Evolutionary conservation across 1,284 basidiomycete genomes (phyloP), one percentile per base, ranked within the genome.

Genomic region (Schizopora paradoxa): DNA sequence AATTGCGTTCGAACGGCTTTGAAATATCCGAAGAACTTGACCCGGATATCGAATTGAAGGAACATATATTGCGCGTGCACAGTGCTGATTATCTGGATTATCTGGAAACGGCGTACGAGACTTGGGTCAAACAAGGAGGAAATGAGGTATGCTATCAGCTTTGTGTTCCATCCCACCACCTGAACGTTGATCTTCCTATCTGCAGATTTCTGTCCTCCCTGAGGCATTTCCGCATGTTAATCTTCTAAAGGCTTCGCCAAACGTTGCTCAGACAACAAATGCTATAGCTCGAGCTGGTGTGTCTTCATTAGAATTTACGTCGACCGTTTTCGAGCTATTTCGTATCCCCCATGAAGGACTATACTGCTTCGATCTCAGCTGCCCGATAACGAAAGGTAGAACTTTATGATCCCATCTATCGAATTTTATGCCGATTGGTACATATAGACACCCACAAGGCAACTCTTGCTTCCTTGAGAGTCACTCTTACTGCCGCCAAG

Each of bases 361-460:
- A 34, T 64, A 63, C 51, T 66, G 60, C 31, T 67, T 67, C 51
- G 66, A 68, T 51, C 54, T 67, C 21, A 65, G 63, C 23, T 59
- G 58, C 41, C 63, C 65, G 2, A 63, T 68, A 52, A 66, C 63
- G 0, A 53, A 54, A 36, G 54, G 63, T 62, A 23, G 21, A 45
- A 28, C 14, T 19, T 35, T 33, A 32, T 6, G 22, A 27, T 13
- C 21, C 31, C 28, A 25, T 22, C 19, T 4, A 22, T 21, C 34
- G 33, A 32, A 22, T 13, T 13, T 41, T 38, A 33, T 22, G 6
- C 26, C 34, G 18, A 10, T n/a, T 22, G 10, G 6, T 10, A 16
- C 11, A 4, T 28, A n/a, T 41, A 66, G 64, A 61, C 19, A 68
- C 65, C 0, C 62, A 57, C 49, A 42, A 48, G 26, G 54, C 64